These are phyloP conservation scores for Lonicera japonica DNA, from an alignment of 129 eudicot species.

Conservation along the genomic window DNA sequence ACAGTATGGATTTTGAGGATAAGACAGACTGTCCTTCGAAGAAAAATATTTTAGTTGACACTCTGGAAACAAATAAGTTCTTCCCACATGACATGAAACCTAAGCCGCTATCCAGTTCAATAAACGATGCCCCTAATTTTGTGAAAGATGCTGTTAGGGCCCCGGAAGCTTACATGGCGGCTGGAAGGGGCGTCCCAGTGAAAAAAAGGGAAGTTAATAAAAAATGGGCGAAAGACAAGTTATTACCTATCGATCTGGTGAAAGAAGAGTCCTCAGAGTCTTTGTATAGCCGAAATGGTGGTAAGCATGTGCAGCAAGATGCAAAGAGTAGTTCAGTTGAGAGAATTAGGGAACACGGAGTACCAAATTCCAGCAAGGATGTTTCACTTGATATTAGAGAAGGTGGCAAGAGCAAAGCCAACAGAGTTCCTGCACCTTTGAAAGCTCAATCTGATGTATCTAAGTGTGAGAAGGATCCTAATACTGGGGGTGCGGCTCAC, in stretches of 20 bases:
- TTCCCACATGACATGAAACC: slow-evolving; percentile 26
- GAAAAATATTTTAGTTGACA: slow-evolving; percentile 22
- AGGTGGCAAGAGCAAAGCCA: slow-evolving; percentile 24
- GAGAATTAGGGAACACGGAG: slow-evolving; percentile 9
- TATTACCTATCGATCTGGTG: slow-evolving; percentile 19
- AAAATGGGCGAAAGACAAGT: slow-evolving; percentile 23
- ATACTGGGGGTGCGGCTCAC: slow-evolving; percentile 1
- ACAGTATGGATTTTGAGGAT: slow-evolving; percentile 16
- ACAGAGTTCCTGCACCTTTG: slow-evolving; percentile 21
- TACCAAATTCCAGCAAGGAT: slow-evolving; percentile 26
- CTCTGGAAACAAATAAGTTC: slow-evolving; percentile 17
- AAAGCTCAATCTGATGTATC: slow-evolving; percentile 30
- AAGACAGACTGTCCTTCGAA: slow-evolving; percentile 8
- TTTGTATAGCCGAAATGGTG: slow-evolving; percentile 15
- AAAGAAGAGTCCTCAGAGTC: slow-evolving; percentile 29
- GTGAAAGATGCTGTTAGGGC: slow-evolving; percentile 12
- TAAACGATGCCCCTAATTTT: slow-evolving; percentile 4
- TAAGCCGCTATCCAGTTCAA: slow-evolving; percentile 20
- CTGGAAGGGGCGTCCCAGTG: slow-evolving; percentile 29
- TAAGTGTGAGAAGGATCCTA: slow-evolving; percentile 20
- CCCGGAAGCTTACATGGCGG: slow-evolving; percentile 26
- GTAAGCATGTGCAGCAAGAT: slow-evolving; percentile 28
- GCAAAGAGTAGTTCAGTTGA: slow-evolving; percentile 23
- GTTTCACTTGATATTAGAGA: slow-evolving; percentile 28
- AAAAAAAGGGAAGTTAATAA: slow-evolving; percentile 41